Evolutionary conservation across 148 eudicot species (phyloP).

Genomic region (Cornus suecica): DNA sequence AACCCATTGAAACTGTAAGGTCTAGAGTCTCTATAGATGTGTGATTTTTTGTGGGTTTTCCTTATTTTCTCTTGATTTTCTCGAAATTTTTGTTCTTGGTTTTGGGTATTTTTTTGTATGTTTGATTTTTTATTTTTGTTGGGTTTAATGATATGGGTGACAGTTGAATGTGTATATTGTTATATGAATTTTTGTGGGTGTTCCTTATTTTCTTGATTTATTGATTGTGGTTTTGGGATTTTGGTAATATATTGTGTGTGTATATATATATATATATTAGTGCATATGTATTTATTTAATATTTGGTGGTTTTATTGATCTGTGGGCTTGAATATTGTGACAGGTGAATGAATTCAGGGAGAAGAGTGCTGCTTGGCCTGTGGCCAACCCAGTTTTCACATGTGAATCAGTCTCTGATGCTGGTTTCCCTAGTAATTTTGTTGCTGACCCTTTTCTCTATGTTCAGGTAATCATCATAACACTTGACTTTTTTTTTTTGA

Average conservation of each 20-base stretch:
- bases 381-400: constrained; percentile 83
- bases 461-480: constrained; percentile 43
- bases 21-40: not conserved
- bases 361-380: constrained; percentile 79
- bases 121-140: not conserved
- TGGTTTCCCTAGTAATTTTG: constrained; percentile 87
- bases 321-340: too few species aligned
- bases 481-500: too few species aligned
- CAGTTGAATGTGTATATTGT: constrained; percentile 70
- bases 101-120: not conserved
- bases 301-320: not conserved
- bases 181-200: too few species aligned
- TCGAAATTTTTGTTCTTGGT: too few species aligned
- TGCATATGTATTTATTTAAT: too few species aligned
- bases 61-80: not conserved
- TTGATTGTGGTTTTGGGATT: too few species aligned
- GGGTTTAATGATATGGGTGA: not conserved
- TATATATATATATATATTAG: too few species aligned
- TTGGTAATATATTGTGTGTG: too few species aligned
- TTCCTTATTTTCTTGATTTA: too few species aligned
- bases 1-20: constrained; percentile 71
- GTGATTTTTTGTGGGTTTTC: not conserved
- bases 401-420: constrained; percentile 77
- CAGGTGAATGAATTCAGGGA: constrained; percentile 64
- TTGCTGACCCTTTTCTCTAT: constrained; percentile 93